phyloP scores from a whole-genome alignment of 2,329 filamentous ascomycete genomes.

The Aspergillus pseudotamarii region DNA sequence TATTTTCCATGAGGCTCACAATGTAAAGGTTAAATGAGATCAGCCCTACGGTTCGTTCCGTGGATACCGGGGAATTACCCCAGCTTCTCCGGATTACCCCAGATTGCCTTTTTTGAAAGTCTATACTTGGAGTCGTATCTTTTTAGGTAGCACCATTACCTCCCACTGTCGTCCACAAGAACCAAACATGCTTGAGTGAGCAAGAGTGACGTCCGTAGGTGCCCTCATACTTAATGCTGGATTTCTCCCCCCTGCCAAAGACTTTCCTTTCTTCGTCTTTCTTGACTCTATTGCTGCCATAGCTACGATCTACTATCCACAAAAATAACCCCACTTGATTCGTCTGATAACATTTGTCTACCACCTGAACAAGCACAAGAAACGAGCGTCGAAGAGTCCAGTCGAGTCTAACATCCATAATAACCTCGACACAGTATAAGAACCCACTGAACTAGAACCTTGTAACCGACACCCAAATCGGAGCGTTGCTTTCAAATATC shows the following conservation, averaged over 20 bases:
- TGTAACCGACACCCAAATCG: not conserved
- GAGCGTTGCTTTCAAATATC: slow-evolving; percentile 1
- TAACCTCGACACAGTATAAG: not conserved
- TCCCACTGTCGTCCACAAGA: not conserved
- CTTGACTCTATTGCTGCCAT: not conserved
- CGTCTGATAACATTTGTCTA: slow-evolving; percentile 1
- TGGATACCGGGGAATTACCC: not conserved
- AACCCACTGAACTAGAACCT: not conserved
- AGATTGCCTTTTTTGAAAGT: not conserved
- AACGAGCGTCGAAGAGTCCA: not conserved
- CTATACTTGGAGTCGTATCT: not conserved
- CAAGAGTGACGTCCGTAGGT: not conserved
- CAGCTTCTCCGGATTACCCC: not conserved
- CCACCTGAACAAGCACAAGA: not conserved
- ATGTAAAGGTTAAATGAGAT: not conserved
- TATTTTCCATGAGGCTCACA: not conserved
- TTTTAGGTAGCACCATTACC: not conserved
- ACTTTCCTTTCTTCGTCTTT: not conserved
- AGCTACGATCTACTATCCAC: not conserved
- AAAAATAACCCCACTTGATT: not conserved
- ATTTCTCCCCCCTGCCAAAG: not conserved
- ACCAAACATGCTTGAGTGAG: not conserved
- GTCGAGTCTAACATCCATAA: not conserved
- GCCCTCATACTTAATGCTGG: not conserved
- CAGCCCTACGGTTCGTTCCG: too few relatives aligned